Percentiles rank a stretch among this genome's conserved stretches.
Conservation (phyloP, 768 basidiomycete genomes). For the Candolleomyces eurysporus region DNA sequence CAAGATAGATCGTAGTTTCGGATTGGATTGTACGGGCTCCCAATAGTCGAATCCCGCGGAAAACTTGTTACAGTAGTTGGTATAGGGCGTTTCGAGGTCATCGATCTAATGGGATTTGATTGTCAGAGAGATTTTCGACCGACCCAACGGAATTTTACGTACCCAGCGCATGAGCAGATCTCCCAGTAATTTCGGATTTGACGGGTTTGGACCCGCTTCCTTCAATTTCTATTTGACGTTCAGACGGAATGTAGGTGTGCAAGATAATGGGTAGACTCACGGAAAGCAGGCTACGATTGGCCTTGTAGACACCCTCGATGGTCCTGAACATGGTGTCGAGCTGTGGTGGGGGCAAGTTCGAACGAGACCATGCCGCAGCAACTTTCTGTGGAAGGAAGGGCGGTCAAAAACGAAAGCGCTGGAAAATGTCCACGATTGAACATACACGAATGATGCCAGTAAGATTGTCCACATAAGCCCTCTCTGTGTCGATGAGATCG, state of each 20-base stretch:
- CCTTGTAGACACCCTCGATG: conserved; percentile 90
- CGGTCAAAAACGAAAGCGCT: conserved; percentile 7
- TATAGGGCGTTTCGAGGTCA: conserved; percentile 86
- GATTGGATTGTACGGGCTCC: conserved; percentile 76
- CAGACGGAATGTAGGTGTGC: conserved; percentile 5
- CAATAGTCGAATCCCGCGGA: conserved; percentile 79
- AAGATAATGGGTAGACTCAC: conserved; percentile 35
- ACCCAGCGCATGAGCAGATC: conserved; percentile 98
- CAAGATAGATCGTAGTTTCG: conserved; percentile 67
- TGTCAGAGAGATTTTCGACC: conserved; percentile 10
- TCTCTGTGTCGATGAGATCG: conserved; percentile 95
- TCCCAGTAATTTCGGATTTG: conserved; percentile 90
- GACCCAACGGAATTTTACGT: conserved; percentile 28
- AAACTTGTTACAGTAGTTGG: conserved; percentile 72
- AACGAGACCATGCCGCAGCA: conserved; percentile 95
- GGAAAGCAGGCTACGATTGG: conserved; percentile 76
- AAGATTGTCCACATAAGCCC: conserved; percentile 85
- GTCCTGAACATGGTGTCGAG: conserved; percentile 94
- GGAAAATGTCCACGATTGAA: not conserved
- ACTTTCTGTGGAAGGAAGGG: conserved; percentile 63
- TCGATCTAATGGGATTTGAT: conserved; percentile 63
- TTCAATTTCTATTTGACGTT: conserved; percentile 72
- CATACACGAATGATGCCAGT: conserved; percentile 88
- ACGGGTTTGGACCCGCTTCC: conserved; percentile 90
- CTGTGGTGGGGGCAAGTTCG: conserved; percentile 89